phyloP scores from a whole-genome alignment of 768 basidiomycete species.

The Candolleomyces eurysporus region DNA sequence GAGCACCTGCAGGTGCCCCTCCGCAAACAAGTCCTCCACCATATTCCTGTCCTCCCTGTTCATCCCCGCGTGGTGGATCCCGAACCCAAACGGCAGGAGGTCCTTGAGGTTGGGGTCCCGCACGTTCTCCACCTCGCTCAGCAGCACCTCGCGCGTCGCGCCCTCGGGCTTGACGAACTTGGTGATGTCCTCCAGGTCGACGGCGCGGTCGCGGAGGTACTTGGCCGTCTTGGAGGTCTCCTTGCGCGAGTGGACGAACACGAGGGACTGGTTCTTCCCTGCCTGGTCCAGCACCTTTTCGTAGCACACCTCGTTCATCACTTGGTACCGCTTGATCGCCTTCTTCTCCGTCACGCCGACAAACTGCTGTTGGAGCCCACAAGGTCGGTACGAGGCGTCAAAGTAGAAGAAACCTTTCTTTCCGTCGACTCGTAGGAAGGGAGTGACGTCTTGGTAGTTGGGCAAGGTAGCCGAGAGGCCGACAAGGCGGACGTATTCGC shows the following conservation, averaged over 20 bases:
- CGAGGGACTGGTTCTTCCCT: constrained; percentile 85
- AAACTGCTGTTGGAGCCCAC: constrained; percentile 94
- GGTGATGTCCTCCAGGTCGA: constrained; percentile 95
- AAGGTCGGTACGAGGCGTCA: constrained; percentile 90
- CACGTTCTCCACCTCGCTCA: constrained; percentile 78
- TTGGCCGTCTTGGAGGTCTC: constrained; percentile 97
- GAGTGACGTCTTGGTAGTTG: constrained; percentile 96
- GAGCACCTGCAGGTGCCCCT: constrained; percentile 89
- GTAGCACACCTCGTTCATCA: constrained; percentile 99
- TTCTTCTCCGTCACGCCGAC: constrained; percentile 99
- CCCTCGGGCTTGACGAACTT: constrained; percentile 94
- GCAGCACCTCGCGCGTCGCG: constrained; percentile 86
- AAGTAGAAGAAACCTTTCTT: constrained; percentile 96
- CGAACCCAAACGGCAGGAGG: constrained; percentile 93
- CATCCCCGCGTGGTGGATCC: constrained; percentile 98
- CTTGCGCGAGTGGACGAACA: constrained; percentile 98
- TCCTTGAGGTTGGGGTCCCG: constrained; percentile 84
- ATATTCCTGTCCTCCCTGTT: constrained; percentile 83
- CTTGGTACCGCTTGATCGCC: constrained; percentile 96
- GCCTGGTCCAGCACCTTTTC: constrained; percentile 95
- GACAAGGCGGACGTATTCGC: constrained; percentile 89
- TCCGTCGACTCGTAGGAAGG: constrained; percentile 93
- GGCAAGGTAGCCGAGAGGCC: constrained; percentile 96
- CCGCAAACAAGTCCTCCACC: constrained; percentile 92
- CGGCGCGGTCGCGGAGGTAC: constrained; percentile 91